Evolutionary conservation across 768 basidiomycete genomes (phyloP), one percentile per base, ranked within the genome.

Genomic region (Leccinum obscurum): DNA sequence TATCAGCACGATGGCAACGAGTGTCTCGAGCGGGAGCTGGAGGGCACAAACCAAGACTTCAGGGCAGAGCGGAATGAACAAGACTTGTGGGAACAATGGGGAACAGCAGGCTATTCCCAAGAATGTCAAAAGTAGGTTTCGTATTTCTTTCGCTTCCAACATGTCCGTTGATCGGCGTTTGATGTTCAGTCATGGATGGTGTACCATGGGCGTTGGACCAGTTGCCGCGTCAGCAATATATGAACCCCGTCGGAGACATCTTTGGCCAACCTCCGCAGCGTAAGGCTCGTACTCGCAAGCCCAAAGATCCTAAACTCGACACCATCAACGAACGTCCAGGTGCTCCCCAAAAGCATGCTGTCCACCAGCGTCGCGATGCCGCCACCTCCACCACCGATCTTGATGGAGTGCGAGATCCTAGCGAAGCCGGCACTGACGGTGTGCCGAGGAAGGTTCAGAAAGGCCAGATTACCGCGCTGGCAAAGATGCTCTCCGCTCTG

Each of bases 401-500:
- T 14, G 75, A 76, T 52, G 78, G 79, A 54, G 58, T 61, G 52
- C 62, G 70, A 9, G 70, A 71, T 52, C 53, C 51, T 20, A 55
- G 50, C 56, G 70, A 71, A 61, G 35, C 59, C 41, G 61, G 58
- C 50, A 57, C 56, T 49, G 81, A 83, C 35, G 78, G 80, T 53
- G 76, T 77, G 53, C 83, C 85, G 55, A 77, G 91, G 82, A 93
- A 90, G 77, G 88, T 91, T 69, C 88, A 92, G 78, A 93, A 88
- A 76, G 90, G 89, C 52, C 93, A 95, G 80, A 94, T 94, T 77
- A 87, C 88, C 68, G 84, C 91, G 46, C 80, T 95, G 67, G 93
- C 93, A 59, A 95, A 95, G 86, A 92, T 95, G 91, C 78, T 95
- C 60, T 92, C 87, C 59, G 89, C 89, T 55, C 75, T 92, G 75